Conservation (phyloP, 176 grass and related monocot genomes). For the Areca catechu region DNA sequence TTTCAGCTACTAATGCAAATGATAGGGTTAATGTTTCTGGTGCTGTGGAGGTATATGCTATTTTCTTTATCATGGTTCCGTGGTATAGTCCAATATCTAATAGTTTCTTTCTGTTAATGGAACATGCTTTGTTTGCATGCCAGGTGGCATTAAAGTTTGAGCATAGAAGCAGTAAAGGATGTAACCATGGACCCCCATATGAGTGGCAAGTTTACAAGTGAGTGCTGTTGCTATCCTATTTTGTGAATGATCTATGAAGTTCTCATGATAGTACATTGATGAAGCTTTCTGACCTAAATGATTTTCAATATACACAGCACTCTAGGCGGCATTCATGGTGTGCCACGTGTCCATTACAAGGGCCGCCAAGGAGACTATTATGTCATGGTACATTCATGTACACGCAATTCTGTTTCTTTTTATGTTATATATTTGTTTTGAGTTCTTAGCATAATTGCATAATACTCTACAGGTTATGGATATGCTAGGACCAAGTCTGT, state of each 20-base stretch:
- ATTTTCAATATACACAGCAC: conserved; percentile 27
- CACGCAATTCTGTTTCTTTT: conserved; percentile 11
- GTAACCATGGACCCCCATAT: conserved; percentile 76
- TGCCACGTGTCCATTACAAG: conserved; percentile 92
- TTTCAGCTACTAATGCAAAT: conserved; percentile 27
- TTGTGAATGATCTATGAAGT: conserved; percentile 7
- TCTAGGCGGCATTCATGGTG: conserved; percentile 74
- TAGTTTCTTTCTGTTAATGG: no score
- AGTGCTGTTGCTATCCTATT: conserved; percentile 22
- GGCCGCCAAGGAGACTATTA: conserved; percentile 96
- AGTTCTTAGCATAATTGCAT: conserved; percentile 18
- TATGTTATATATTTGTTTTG: conserved; percentile 5
- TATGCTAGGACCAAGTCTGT: conserved; percentile 93
- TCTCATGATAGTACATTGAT: not conserved
- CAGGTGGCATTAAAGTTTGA: conserved; percentile 99
- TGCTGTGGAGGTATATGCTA: conserved; percentile 63
- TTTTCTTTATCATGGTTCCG: no score
- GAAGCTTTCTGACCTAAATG: not conserved
- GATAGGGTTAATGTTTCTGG: conserved; percentile 31
- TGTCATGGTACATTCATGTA: conserved; percentile 56
- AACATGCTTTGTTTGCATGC: conserved; percentile 11
- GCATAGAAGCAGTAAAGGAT: conserved; percentile 91
- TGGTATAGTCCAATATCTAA: no score
- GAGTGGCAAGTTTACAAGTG: conserved; percentile 96
- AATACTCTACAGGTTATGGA: conserved; percentile 79